These are phyloP conservation scores for Aspergillus campestris DNA, from an alignment of 495 filamentous ascomycete genomes.

Conservation along the genomic window DNA sequence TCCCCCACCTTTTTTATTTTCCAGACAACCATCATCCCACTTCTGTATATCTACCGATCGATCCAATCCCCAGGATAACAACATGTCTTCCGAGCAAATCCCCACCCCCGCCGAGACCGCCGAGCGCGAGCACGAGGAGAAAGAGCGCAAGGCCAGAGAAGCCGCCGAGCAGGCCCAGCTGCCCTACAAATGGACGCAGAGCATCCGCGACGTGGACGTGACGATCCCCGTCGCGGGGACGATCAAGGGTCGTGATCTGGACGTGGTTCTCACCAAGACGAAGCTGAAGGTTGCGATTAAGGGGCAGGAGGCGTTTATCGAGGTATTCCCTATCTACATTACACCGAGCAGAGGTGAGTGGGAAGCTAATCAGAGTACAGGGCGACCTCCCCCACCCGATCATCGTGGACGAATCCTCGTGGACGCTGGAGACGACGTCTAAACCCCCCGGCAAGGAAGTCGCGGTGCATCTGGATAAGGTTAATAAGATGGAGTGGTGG, in stretches of 20 bases:
- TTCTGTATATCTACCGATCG: not conserved
- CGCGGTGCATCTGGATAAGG: slow-evolving; percentile 88
- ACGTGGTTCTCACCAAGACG: slow-evolving; percentile 72
- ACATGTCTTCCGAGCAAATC: slow-evolving; percentile 25
- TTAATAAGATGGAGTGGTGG: slow-evolving; percentile 99
- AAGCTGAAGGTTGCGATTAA: slow-evolving; percentile 76
- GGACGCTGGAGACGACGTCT: slow-evolving; percentile 73
- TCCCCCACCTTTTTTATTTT: no score
- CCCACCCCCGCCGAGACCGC: slow-evolving; percentile 48
- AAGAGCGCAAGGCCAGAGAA: slow-evolving; percentile 67
- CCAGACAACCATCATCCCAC: not conserved
- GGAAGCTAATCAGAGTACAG: slow-evolving; percentile 38
- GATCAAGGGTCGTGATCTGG: slow-evolving; percentile 75
- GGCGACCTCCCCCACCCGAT: slow-evolving; percentile 78
- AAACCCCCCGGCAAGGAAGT: slow-evolving; percentile 60
- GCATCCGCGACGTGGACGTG: slow-evolving; percentile 86
- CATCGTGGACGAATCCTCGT: slow-evolving; percentile 77
- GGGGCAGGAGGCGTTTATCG: slow-evolving; percentile 78
- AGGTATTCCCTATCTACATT: slow-evolving; percentile 41
- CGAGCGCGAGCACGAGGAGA: slow-evolving; percentile 46
- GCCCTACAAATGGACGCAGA: slow-evolving; percentile 96
- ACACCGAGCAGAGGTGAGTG: no score
- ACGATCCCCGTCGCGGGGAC: slow-evolving; percentile 66
- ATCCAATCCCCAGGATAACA: not conserved
- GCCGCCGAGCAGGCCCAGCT: slow-evolving; percentile 80